Evolutionary conservation across 768 basidiomycete genomes (phyloP).

Genomic region (Dacryopinax primogenitus): DNA sequence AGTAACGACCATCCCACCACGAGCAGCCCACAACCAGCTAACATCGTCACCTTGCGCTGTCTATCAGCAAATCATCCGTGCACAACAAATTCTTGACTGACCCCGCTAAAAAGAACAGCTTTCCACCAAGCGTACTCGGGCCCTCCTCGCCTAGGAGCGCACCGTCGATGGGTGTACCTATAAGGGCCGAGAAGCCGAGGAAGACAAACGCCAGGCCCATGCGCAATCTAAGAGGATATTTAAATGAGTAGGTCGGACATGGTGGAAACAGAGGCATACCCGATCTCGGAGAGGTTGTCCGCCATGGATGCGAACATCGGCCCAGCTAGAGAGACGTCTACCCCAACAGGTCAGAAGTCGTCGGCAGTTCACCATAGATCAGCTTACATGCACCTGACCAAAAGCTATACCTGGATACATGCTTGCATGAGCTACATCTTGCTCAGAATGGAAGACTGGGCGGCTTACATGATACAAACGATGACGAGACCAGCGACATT

Average conservation of each 20-base stretch:
- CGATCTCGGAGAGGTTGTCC: slow-evolving; percentile 2
- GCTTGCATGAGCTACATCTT: not conserved
- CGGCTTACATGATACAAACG: slow-evolving; percentile 32
- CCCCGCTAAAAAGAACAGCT: slow-evolving; percentile 42
- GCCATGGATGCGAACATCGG: slow-evolving; percentile 1
- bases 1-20: not conserved
- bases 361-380: not conserved
- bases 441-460: not conserved
- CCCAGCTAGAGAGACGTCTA: not conserved
- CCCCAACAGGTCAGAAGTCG: not conserved
- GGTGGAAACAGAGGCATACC: not conserved
- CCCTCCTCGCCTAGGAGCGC: slow-evolving; percentile 37
- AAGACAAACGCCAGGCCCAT: slow-evolving; percentile 1
- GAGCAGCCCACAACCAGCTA: not conserved
- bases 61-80: not conserved
- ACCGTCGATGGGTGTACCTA: slow-evolving; percentile 47
- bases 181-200: slow-evolving; percentile 10
- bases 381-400: not conserved
- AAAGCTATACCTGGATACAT: not conserved
- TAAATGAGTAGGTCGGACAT: not conserved
- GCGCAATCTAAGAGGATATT: not conserved
- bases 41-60: slow-evolving; percentile 1
- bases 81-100: slow-evolving; percentile 14
- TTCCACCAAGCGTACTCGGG: slow-evolving; percentile 37
- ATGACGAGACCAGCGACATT: slow-evolving; percentile 28